Conservation (phyloP, 306 rosid genomes). For the Corylus avellana region DNA sequence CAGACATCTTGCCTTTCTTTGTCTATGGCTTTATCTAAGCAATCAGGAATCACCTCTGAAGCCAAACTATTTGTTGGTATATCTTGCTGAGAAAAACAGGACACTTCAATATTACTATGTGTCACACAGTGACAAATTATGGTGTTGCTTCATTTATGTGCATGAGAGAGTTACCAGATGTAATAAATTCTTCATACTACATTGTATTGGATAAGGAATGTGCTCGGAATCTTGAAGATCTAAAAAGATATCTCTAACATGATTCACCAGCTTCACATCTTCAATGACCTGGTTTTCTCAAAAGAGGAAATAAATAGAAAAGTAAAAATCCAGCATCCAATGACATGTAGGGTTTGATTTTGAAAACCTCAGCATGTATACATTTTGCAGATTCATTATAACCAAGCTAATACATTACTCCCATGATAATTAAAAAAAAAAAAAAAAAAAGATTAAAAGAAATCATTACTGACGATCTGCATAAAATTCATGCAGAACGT, state of each 20-base stretch:
- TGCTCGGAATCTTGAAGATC: conserved; percentile 45
- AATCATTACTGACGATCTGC: not conserved
- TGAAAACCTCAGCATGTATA: conserved; percentile 9
- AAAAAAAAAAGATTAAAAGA: not conserved
- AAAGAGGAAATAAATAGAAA: conserved; percentile 19
- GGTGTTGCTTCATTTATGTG: conserved; percentile 11
- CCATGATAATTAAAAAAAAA: not conserved
- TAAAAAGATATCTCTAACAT: conserved; percentile 62
- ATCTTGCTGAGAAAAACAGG: conserved; percentile 43
- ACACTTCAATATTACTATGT: conserved; percentile 16
- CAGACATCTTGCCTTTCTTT: conserved; percentile 46
- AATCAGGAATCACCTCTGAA: conserved; percentile 47
- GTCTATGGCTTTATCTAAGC: conserved; percentile 41
- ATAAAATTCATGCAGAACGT: not conserved
- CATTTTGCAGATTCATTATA: not conserved
- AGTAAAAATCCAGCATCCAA: conserved; percentile 21
- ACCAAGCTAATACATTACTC: not conserved
- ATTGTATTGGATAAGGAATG: conserved; percentile 24
- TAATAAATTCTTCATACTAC: conserved; percentile 44
- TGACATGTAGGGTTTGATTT: conserved; percentile 15
- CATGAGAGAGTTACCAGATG: conserved; percentile 48
- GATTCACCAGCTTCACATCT: conserved; percentile 62
- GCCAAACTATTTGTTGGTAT: conserved; percentile 36
- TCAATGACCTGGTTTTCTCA: conserved; percentile 66
- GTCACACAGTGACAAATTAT: not conserved